These are phyloP conservation scores for Candida gorgasii DNA, from an alignment of 805 yeast species.

Conservation along the genomic window DNA sequence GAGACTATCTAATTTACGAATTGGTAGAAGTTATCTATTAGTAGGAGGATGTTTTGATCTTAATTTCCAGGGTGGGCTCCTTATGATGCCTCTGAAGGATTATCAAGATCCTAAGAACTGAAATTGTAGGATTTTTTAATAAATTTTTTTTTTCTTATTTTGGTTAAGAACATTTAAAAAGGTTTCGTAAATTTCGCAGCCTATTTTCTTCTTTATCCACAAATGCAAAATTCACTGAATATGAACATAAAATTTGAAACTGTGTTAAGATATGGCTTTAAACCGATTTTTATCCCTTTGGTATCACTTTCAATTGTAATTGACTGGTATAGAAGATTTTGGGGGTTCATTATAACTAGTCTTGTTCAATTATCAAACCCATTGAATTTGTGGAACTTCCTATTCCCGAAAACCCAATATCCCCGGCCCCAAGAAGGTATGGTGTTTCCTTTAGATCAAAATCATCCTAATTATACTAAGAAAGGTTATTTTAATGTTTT, in stretches of 20 bases:
- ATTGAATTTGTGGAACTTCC: slow-evolving; percentile 6
- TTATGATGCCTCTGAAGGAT: not conserved
- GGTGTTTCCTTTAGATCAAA: not conserved
- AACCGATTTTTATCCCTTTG: slow-evolving; percentile 5
- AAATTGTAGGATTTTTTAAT: not conserved
- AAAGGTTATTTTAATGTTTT: not conserved
- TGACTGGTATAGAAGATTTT: slow-evolving; percentile 14
- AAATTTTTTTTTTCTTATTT: not conserved
- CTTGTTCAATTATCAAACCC: slow-evolving; percentile 6
- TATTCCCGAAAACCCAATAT: slow-evolving; percentile 2
- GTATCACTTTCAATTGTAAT: slow-evolving; percentile 3
- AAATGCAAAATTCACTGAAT: slow-evolving; percentile 3
- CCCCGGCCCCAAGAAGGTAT: not conserved
- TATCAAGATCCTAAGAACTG: no score
- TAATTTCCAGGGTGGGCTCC: no score
- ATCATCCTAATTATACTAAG: slow-evolving; percentile 3
- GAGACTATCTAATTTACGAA: not conserved
- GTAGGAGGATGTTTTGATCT: no score
- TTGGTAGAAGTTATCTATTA: no score
- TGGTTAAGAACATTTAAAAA: not conserved
- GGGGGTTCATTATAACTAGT: slow-evolving; percentile 1
- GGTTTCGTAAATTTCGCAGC: slow-evolving; percentile 7
- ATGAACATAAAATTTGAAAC: slow-evolving; percentile 3
- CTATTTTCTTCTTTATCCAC: no score
- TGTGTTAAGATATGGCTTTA: not conserved